A percentile compares a stretch with the other conserved stretches of the same genome.
Evolutionary conservation across 179 eudicot species (phyloP).

Genomic region (Actinidia arguta): DNA sequence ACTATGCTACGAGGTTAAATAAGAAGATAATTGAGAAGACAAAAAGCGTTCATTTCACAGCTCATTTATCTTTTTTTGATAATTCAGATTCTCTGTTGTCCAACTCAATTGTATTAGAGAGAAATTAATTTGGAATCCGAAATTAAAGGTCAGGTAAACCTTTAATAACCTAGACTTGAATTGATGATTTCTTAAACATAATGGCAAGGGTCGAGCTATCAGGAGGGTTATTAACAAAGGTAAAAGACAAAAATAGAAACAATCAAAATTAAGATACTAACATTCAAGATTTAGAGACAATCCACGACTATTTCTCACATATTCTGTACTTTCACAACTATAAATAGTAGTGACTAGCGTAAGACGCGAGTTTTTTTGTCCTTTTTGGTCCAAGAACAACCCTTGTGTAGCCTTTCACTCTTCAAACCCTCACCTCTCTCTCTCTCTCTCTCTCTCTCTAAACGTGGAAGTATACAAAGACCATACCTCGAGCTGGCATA

Average conservation of each 20-base stretch:
- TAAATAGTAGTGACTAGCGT: not conserved
- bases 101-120: not conserved
- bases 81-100: not conserved
- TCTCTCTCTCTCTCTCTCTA: conserved; percentile 13
- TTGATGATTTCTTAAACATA: not conserved
- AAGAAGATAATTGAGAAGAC: too few relatives aligned
- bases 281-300: not conserved
- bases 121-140: too few relatives aligned
- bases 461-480: too few relatives aligned
- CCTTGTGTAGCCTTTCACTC: not conserved
- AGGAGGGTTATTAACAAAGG: not conserved
- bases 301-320: not conserved
- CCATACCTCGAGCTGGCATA: too few relatives aligned
- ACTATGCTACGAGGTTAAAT: not conserved
- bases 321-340: not conserved
- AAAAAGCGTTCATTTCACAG: too few relatives aligned
- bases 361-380: not conserved
- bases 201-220: not conserved
- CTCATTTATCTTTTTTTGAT: too few relatives aligned
- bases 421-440: not conserved
- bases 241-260: not conserved
- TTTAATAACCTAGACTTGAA: too few relatives aligned
- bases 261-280: not conserved
- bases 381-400: not conserved
- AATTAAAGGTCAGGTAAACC: too few relatives aligned